Conservation (phyloP, 495 filamentous ascomycete genomes). For the Hyaloscypha variabilis region DNA sequence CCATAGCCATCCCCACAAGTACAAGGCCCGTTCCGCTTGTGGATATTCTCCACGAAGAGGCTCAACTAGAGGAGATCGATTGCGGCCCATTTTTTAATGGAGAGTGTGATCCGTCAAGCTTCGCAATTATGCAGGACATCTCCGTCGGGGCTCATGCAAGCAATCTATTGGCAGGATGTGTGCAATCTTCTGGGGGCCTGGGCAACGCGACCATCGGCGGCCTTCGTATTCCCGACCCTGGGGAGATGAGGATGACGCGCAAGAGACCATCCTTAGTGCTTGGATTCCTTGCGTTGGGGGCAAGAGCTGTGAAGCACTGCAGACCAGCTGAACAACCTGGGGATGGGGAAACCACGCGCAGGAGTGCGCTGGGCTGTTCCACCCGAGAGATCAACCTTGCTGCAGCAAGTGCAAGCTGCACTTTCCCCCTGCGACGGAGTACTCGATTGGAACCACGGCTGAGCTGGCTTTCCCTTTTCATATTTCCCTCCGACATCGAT, state of each 20-base stretch:
- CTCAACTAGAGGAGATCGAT: background rate
- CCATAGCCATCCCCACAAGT: background rate
- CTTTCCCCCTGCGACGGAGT: background rate
- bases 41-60: background rate
- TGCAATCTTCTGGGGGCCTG: background rate
- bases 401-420: background rate
- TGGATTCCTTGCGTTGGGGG: background rate
- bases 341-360: background rate
- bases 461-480: background rate
- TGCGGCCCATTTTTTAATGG: background rate
- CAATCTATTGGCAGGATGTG: background rate
- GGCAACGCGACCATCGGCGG: background rate
- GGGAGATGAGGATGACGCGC: background rate
- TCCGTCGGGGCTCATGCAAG: background rate
- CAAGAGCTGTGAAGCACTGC: background rate
- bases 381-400: background rate
- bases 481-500: background rate
- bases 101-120: background rate
- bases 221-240: background rate
- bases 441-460: background rate
- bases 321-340: background rate
- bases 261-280: background rate
- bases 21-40: background rate
- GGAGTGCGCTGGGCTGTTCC: too few species aligned
- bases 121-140: background rate